Percentiles rank a stretch among this genome's conserved stretches.
These are phyloP conservation scores for Sporothrix sp. DNA, from an alignment of 2,329 filamentous ascomycete genomes.

Conservation along the genomic window DNA sequence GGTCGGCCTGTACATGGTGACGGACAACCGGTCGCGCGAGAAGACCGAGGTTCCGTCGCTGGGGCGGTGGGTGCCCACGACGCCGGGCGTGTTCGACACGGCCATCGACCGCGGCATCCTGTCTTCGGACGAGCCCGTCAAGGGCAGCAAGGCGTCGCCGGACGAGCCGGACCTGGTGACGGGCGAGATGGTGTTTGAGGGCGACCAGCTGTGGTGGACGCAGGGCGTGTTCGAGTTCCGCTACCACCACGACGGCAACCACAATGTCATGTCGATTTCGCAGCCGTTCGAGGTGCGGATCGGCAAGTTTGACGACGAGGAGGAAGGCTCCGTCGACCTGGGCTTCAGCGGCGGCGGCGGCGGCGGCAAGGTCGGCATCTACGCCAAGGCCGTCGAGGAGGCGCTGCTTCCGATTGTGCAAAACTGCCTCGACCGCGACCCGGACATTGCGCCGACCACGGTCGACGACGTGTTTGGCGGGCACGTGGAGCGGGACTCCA, in stretches of 20 bases:
- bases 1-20: constrained; percentile 93
- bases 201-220: constrained; percentile 96
- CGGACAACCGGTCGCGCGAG: constrained; percentile 81
- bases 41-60: constrained; percentile 75
- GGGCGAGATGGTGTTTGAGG: constrained; percentile 78
- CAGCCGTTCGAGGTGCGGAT: constrained; percentile 88
- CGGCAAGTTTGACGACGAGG: constrained; percentile 66
- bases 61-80: constrained; percentile 81
- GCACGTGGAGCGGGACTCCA: constrained; percentile 75
- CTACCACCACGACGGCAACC: constrained; percentile 87
- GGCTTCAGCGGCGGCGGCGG: constrained; percentile 14
- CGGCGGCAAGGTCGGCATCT: constrained; percentile 38
- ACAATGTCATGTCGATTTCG: constrained; percentile 90
- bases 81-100: constrained; percentile 65
- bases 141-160: background rate
- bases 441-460: constrained; percentile 75
- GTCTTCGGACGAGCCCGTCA: constrained; percentile 52
- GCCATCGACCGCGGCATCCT: constrained; percentile 67
- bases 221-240: constrained; percentile 94
- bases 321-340: constrained; percentile 41
- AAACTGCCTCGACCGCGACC: constrained; percentile 88
- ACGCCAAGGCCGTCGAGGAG: constrained; percentile 62
- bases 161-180: constrained; percentile 51
- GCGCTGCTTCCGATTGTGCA: constrained; percentile 73
- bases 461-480: constrained; percentile 76